Evolutionary conservation across 768 basidiomycete species (phyloP), one percentile per base, ranked within the genome.

Genomic region (Tylopilus vinaceipallidus): DNA sequence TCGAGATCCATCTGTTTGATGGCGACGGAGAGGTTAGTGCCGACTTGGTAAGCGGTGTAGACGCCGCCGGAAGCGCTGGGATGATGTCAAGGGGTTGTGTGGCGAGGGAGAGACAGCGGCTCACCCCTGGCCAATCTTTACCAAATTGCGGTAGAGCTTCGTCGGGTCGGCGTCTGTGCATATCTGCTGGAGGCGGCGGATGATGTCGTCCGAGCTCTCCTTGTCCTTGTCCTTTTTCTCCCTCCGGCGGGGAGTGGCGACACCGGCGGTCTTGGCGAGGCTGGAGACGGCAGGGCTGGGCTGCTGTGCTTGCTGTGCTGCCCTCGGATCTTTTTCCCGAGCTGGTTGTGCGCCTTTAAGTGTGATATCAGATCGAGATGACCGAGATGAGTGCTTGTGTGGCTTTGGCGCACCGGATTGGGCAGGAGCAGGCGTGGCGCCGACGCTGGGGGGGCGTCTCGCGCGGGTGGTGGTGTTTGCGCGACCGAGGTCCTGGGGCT

Each of bases 1-100:
- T 98, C 95, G 26, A 99, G 79, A 76, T 99, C 97, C 97, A 98
- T 99, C 71, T 98, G 95, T 71, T 99, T 99, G 81, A 99, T 99
- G 35, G 97, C 97, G 29, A 98, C 97, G 11, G 84, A 88, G 27
- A 91, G 61, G 69, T 97, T 95, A 26, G 91, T 93, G 35, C 95
- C 94, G 54, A 95, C 89, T 74, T 98, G 95, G 65, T 97, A 97
- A 14, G 95, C 95, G 12, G 95, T 98, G 71, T 97, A 99, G 2
- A 98, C 97, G 57, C 95, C 95, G 34, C 97, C 95, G 17, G 91
- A 95, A 14, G 97, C 95, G 51, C 93, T 95, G 65, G 6, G 36
- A 52, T 50, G 49, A 45, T 50, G 53, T 49, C 23, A 47, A 52
- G 24, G 34, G 42, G 19, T 41, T 3, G 14, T 0, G 45, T n/a